phyloP scores from a whole-genome alignment of 495 filamentous ascomycete species.

The Trichoderma erinaceum region DNA sequence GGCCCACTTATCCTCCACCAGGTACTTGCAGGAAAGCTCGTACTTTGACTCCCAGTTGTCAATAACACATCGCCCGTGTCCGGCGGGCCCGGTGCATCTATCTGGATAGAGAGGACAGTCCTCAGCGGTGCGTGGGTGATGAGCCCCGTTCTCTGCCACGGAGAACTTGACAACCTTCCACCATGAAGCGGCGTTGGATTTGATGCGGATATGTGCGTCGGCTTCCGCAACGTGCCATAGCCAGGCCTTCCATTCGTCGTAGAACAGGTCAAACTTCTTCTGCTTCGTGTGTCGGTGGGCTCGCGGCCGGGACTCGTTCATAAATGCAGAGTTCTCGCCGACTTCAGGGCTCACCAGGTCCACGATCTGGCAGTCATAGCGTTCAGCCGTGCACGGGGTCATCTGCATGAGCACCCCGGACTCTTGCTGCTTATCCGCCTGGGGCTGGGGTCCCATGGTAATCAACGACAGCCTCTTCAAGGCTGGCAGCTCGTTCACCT shows the following conservation, averaged over 20 bases:
- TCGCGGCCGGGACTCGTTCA: not conserved
- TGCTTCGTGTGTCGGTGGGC: not conserved
- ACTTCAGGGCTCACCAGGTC: not conserved
- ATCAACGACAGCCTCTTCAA: not conserved
- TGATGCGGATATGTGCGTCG: not conserved
- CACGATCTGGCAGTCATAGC: not conserved
- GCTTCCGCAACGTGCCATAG: not conserved
- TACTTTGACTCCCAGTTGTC: not conserved
- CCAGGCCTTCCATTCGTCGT: not conserved
- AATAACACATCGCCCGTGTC: not conserved
- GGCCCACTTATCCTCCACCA: not conserved
- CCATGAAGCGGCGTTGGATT: not conserved
- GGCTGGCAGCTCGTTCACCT: not conserved
- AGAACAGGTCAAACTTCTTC: not conserved
- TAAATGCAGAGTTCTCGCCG: not conserved
- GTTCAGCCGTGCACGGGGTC: not conserved
- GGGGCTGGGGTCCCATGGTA: not conserved
- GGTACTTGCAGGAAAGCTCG: not conserved
- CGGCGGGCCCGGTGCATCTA: not conserved
- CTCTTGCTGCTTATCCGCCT: not conserved
- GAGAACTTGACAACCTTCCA: not conserved
- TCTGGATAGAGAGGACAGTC: not conserved
- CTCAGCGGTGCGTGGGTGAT: not conserved
- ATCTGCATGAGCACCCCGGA: not conserved
- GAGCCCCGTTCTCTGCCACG: not conserved